Base-by-base conservation (phyloP, 163 green algal genomes). In the Scenedesmus sp. region DNA sequence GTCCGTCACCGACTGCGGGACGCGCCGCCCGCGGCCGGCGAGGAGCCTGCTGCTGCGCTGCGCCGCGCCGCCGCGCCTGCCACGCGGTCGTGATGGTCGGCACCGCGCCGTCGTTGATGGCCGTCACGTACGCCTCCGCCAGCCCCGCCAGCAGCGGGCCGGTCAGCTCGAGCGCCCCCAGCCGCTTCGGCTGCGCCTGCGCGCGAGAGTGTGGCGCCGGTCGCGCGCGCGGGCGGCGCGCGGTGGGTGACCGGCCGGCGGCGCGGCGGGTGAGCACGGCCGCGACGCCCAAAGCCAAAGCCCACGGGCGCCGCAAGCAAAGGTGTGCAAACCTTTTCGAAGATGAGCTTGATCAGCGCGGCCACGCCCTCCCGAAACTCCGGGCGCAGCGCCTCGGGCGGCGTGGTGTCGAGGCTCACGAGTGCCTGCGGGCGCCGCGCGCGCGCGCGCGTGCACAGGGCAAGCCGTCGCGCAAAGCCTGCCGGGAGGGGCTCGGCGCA, bases 71-170 rank as follows among this genome's bases (percentile, higher is more conserved):
- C 3, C 67, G 34, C 60, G 65, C 73, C 63, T 96, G 92, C 94
- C 94, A 98, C 33, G 94, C 95, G 29, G 91, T 96, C 24, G 92
- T 84, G 42, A 98, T 97, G 53, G 89, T 94, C 26, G 95, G 95
- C 71, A 98, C 95, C 3, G 93, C 91, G 11, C 95, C 95, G 10
- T 86, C 77, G 83, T 98, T 98, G 83, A 98, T 95, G 42, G 95
- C 94, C 2, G 86, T 79, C n/a, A 96, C 89, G 78, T 96, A 98
- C 0, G 91, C 91, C 74, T 86, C 56, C 34, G 78, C 50, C 50
- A 97, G 84, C 0, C 87, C 91, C 18, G 90, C 92, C 48, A 97
- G 87, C 84, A 95, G 84, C 17, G 89, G 83, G 2, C 93, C 93
- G 3, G 84, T 93, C 77, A 97, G 85, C 31, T 93, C 75, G 22